Conservation (phyloP, 1,284 basidiomycete species). For the Quambalaria eucalypti region DNA sequence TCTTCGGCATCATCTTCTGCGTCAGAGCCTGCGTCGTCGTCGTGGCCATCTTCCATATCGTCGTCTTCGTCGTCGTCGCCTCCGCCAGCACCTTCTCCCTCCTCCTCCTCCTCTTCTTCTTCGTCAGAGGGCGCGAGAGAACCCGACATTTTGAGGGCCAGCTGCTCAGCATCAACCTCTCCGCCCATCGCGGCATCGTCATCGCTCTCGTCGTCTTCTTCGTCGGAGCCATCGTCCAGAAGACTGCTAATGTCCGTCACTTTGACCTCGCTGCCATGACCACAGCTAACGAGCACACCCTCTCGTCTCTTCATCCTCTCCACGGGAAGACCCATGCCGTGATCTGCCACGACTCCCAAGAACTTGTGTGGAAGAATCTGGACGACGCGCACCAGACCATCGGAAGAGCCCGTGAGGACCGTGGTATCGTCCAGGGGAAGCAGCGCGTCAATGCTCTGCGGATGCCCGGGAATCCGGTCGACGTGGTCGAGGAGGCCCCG, state of each 20-base stretch:
- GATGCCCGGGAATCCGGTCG: slow-evolving; percentile 78
- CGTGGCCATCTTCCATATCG: slow-evolving; percentile 2
- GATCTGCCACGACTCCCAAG: slow-evolving; percentile 78
- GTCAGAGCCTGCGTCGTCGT: slow-evolving; percentile 4
- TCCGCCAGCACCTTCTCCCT: not conserved
- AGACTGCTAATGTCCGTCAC: slow-evolving; percentile 68
- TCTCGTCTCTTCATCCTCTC: slow-evolving; percentile 61
- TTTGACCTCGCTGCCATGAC: slow-evolving; percentile 76
- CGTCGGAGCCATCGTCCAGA: slow-evolving; percentile 50
- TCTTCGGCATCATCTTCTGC: slow-evolving; percentile 5
- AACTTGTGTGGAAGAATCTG: slow-evolving; percentile 82
- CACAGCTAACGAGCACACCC: slow-evolving; percentile 81
- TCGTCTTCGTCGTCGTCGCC: slow-evolving; percentile 6
- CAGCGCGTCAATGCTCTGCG: slow-evolving; percentile 59
- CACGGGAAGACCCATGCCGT: slow-evolving; percentile 66
- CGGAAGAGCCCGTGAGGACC: slow-evolving; percentile 82
- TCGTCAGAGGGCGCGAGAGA: not conserved
- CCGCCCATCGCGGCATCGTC: slow-evolving; percentile 10
- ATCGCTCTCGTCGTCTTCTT: slow-evolving; percentile 20
- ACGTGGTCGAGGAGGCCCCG: slow-evolving; percentile 86
- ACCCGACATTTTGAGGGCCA: not conserved
- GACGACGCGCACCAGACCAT: slow-evolving; percentile 80
- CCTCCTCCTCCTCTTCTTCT: slow-evolving; percentile 7
- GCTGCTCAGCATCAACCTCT: slow-evolving; percentile 12
- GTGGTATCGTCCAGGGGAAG: slow-evolving; percentile 58